phyloP scores from a whole-genome alignment of 768 basidiomycete genomes.

The Russula virescens region DNA sequence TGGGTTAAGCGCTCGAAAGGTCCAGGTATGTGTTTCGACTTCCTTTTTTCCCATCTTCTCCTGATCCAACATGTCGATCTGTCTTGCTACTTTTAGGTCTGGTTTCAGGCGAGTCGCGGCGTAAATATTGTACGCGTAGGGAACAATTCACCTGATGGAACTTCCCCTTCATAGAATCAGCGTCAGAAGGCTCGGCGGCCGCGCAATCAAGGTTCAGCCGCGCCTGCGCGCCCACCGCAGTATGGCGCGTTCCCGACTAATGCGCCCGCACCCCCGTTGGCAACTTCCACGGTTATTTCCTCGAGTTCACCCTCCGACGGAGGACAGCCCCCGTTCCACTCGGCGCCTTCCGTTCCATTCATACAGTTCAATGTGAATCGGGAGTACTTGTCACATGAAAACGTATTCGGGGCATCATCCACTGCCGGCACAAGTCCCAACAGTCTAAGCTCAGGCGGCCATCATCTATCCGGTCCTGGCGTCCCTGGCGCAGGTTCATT shows the following conservation, averaged over 20 bases:
- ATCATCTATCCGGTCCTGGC: constrained; percentile 20
- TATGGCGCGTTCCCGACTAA: constrained; percentile 53
- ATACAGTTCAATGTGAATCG: constrained; percentile 5
- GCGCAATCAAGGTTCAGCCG: constrained; percentile 49
- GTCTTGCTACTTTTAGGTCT: constrained; percentile 55
- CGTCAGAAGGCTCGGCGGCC: constrained; percentile 82
- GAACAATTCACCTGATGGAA: constrained; percentile 15
- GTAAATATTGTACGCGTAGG: not conserved
- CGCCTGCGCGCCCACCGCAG: constrained; percentile 51
- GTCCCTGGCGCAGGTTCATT: constrained; percentile 20
- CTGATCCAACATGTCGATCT: constrained; percentile 21
- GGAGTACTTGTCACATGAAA: constrained; percentile 1
- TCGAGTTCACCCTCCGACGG: constrained; percentile 18
- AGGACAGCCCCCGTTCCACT: constrained; percentile 16
- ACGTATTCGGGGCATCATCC: not conserved
- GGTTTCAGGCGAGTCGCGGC: constrained; percentile 67
- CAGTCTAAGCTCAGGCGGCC: constrained; percentile 4
- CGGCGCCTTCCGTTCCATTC: constrained; percentile 1
- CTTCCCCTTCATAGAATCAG: constrained; percentile 56
- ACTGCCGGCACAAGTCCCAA: constrained; percentile 1
- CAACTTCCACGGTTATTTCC: constrained; percentile 27
- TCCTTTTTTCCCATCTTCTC: not conserved
- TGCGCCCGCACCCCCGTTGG: constrained; percentile 36
- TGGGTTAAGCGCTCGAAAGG: constrained; percentile 85
- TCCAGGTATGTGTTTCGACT: constrained; percentile 50